These are phyloP conservation scores for Heterobasidion occidentale DNA, from an alignment of 1,284 basidiomycete species.

Conservation along the genomic window DNA sequence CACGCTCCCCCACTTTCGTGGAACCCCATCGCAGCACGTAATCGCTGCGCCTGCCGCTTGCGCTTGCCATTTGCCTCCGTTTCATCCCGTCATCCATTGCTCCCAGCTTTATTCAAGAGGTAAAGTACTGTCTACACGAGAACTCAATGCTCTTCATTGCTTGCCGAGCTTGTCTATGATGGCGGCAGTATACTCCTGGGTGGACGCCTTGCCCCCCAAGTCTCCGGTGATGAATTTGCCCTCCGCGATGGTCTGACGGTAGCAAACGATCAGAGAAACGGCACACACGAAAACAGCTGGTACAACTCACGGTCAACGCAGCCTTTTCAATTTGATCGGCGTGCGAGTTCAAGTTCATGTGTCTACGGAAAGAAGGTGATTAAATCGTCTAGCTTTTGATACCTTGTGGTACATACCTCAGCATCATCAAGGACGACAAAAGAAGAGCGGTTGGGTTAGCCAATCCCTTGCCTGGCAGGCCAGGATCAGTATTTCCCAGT, in stretches of 20 bases:
- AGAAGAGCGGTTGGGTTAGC: conserved; percentile 98
- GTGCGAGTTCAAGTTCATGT: conserved; percentile 88
- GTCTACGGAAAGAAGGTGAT: conserved; percentile 38
- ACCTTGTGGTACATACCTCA: conserved; percentile 49
- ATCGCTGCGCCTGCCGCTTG: not conserved
- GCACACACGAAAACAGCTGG: not conserved
- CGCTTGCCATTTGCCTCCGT: not conserved
- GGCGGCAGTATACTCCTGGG: conserved; percentile 81
- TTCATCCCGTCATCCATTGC: too few relatives aligned
- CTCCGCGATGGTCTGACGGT: conserved; percentile 82
- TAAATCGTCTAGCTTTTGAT: not conserved
- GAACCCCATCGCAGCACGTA: not conserved
- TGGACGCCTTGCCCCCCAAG: conserved; percentile 85
- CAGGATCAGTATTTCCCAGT: not conserved
- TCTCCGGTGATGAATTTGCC: conserved; percentile 91
- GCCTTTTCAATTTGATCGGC: conserved; percentile 93
- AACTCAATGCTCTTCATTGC: conserved; percentile 20
- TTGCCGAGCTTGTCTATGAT: conserved; percentile 71
- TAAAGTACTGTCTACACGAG: not conserved
- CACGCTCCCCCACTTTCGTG: conserved; percentile 3
- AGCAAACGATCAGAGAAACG: conserved; percentile 8
- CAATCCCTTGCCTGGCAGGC: conserved; percentile 73
- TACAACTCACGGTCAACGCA: conserved; percentile 53
- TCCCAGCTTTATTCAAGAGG: not conserved
- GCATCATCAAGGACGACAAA: conserved; percentile 95